phyloP scores from a whole-genome alignment of 106 monocot genomes.

The Allium cepa region DNA sequence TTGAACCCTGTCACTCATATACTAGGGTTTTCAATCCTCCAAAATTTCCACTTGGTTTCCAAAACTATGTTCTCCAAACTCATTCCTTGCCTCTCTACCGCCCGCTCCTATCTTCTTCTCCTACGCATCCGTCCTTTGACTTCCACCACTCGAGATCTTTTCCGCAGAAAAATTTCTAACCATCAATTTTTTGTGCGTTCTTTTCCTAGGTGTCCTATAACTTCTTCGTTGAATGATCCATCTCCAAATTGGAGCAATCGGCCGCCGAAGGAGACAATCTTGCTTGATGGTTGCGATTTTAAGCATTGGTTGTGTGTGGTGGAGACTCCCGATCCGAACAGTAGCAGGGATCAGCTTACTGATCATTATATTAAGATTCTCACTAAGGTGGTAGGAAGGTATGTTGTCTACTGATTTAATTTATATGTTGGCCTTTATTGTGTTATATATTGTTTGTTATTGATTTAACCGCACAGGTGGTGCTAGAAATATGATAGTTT shows the following conservation, averaged over 20 bases:
- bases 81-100: background rate
- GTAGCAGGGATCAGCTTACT: slow-evolving; percentile 68
- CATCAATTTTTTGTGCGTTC: background rate
- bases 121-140: slow-evolving; percentile 1
- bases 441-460: too few species aligned
- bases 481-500: too few species aligned
- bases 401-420: background rate
- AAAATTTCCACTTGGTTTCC: background rate
- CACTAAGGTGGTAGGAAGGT: slow-evolving; percentile 75
- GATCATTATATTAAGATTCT: slow-evolving; percentile 74
- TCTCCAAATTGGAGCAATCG: slow-evolving; percentile 91
- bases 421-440: too few species aligned
- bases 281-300: slow-evolving; percentile 79
- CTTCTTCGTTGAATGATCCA: slow-evolving; percentile 71
- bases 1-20: too few species aligned
- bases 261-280: slow-evolving; percentile 94
- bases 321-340: slow-evolving; percentile 63
- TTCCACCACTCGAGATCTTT: slow-evolving; percentile 13
- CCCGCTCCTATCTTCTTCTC: slow-evolving; percentile 3
- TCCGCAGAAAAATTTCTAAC: background rate
- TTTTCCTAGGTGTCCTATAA: background rate
- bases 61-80: background rate
- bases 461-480: too few species aligned
- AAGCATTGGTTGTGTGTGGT: slow-evolving; percentile 82
- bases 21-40: too few species aligned